phyloP scores from a whole-genome alignment of 2,329 filamentous ascomycete species.

The Hypoxylon sp. region DNA sequence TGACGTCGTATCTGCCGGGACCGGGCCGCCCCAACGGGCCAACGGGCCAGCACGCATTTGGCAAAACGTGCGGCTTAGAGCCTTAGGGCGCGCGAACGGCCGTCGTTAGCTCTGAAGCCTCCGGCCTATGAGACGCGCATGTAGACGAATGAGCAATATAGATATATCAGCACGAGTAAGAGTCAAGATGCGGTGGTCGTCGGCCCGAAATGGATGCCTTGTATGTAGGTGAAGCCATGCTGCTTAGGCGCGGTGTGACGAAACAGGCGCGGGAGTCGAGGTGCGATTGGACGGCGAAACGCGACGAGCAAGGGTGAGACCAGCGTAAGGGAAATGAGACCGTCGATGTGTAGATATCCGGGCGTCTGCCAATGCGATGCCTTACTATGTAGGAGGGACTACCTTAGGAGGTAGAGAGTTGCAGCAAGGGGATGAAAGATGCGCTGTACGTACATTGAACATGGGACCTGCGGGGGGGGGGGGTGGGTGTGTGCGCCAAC shows the following conservation, averaged over 20 bases:
- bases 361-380: no score
- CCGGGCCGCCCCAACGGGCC: conserved; percentile 37
- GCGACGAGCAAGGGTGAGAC: conserved; percentile 17
- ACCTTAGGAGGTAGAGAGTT: no score
- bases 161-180: not conserved
- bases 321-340: not conserved
- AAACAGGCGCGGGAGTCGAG: conserved; percentile 9
- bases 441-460: conserved; percentile 10
- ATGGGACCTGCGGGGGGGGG: no score
- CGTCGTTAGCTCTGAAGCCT: conserved; percentile 2
- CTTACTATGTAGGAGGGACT: no score
- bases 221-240: conserved; percentile 12
- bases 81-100: conserved; percentile 14
- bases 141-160: conserved; percentile 4
- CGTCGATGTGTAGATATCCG: conserved; percentile 1
- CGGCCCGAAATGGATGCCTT: conserved; percentile 23
- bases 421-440: conserved; percentile 8
- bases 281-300: conserved; percentile 26
- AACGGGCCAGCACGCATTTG: conserved; percentile 36
- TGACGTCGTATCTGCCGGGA: conserved; percentile 31
- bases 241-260: conserved; percentile 27
- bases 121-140: not conserved
- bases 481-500: no score
- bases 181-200: conserved; percentile 9
- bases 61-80: conserved; percentile 23